Conservation (phyloP, 768 basidiomycete genomes). For the Suillus clintonianus region DNA sequence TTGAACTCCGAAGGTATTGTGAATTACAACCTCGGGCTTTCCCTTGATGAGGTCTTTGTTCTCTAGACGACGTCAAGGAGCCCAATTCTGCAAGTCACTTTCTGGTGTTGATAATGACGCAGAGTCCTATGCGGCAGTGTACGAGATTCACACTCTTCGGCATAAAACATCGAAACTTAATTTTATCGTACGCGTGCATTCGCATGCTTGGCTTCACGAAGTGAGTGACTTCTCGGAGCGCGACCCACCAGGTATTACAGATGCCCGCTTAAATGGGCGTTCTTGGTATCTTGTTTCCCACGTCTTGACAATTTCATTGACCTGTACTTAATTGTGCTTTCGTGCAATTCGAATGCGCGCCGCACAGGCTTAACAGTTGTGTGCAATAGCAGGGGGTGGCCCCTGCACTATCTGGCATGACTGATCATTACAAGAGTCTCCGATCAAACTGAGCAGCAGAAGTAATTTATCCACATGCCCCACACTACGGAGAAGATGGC, state of each 20-base stretch:
- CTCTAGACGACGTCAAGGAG: not conserved
- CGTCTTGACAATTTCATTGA: not conserved
- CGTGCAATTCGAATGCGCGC: not conserved
- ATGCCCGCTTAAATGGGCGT: slow-evolving; percentile 26
- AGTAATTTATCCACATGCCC: too few relatives aligned
- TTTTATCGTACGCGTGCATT: not conserved
- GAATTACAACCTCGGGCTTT: not conserved
- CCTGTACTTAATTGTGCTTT: not conserved
- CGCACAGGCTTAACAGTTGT: too few relatives aligned
- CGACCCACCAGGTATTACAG: not conserved
- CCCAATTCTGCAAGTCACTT: not conserved
- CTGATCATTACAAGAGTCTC: not conserved
- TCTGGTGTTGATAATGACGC: not conserved
- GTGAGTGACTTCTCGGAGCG: slow-evolving; percentile 57
- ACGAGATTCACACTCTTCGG: not conserved
- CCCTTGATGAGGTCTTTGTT: not conserved
- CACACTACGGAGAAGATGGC: too few relatives aligned
- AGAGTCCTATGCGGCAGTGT: not conserved
- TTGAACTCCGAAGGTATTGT: not conserved
- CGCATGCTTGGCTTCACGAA: slow-evolving; percentile 45
- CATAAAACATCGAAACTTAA: not conserved
- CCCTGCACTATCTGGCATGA: too few relatives aligned
- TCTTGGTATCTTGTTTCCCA: slow-evolving; percentile 24
- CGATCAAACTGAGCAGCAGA: not conserved
- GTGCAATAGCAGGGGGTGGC: too few relatives aligned